Evolutionary conservation across 108 stramenopile genomes (phyloP).

Genomic region (Chaetoceros tenuissimus): DNA sequence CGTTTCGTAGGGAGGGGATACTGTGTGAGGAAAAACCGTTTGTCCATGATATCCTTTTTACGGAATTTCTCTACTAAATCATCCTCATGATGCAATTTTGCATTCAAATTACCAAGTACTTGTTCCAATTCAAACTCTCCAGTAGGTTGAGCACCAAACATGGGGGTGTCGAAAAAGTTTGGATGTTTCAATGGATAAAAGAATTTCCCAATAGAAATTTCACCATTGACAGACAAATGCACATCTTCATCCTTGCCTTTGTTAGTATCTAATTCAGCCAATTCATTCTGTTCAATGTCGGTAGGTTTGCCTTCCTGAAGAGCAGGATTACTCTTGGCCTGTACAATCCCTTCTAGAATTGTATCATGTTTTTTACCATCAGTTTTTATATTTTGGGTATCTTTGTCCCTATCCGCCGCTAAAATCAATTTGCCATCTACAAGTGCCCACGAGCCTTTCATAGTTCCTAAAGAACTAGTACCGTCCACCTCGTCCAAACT

Average conservation of each 20-base stretch:
- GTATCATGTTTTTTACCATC: constrained; percentile 39
- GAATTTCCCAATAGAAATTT: constrained; percentile 64
- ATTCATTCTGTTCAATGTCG: no score
- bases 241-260: constrained; percentile 23
- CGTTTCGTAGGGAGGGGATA: constrained; percentile 42
- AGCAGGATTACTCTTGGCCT: constrained; percentile 13
- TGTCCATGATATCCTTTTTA: constrained; percentile 49
- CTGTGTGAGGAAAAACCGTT: constrained; percentile 54
- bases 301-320: background rate
- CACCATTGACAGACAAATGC: constrained; percentile 61
- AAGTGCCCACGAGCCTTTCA: constrained; percentile 68
- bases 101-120: constrained; percentile 54
- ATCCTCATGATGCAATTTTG: constrained; percentile 19
- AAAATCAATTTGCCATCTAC: constrained; percentile 69
- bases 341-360: constrained; percentile 55
- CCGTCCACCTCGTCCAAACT: background rate
- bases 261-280: background rate
- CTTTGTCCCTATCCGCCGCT: constrained; percentile 63
- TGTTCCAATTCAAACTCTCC: constrained; percentile 63
- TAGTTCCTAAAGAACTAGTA: constrained; percentile 7
- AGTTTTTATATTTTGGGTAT: constrained; percentile 13
- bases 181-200: constrained; percentile 72
- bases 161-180: constrained; percentile 73
- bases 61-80: constrained; percentile 49
- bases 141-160: constrained; percentile 36